Conservation (phyloP, 148 eudicot species). For the Polygonum maritimum region DNA sequence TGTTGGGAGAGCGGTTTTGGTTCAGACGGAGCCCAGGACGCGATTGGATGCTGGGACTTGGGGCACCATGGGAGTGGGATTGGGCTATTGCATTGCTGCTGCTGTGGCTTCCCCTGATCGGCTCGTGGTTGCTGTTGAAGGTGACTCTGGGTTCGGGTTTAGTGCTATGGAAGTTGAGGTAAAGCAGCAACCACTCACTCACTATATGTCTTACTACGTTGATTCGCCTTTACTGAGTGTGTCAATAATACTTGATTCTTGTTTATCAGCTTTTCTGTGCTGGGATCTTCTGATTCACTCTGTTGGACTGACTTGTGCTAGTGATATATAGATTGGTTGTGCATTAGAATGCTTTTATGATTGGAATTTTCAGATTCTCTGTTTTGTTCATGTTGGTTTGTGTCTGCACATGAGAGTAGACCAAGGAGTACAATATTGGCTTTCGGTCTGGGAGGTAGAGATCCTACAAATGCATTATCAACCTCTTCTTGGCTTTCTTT, state of each 20-base stretch:
- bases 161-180: conserved; percentile 99
- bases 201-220: background rate
- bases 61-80: conserved; percentile 99
- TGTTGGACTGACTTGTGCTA: background rate
- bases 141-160: conserved; percentile 96
- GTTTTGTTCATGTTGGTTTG: background rate
- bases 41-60: conserved; percentile 99
- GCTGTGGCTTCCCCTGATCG: conserved; percentile 94
- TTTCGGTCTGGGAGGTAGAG: no score
- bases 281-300: background rate
- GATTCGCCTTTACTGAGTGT: background rate
- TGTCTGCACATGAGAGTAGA: background rate
- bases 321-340: background rate
- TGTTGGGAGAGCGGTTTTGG: conserved; percentile 77
- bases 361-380: background rate
- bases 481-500: background rate
- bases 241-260: background rate
- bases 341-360: background rate
- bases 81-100: conserved; percentile 98
- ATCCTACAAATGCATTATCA: background rate
- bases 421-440: no score
- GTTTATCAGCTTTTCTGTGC: background rate
- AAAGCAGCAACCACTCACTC: conserved; percentile 5
- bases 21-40: conserved; percentile 91
- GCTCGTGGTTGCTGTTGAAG: conserved; percentile 98